These are phyloP conservation scores for Usnea hakonensis DNA, from an alignment of 495 filamentous ascomycete species.

Conservation along the genomic window DNA sequence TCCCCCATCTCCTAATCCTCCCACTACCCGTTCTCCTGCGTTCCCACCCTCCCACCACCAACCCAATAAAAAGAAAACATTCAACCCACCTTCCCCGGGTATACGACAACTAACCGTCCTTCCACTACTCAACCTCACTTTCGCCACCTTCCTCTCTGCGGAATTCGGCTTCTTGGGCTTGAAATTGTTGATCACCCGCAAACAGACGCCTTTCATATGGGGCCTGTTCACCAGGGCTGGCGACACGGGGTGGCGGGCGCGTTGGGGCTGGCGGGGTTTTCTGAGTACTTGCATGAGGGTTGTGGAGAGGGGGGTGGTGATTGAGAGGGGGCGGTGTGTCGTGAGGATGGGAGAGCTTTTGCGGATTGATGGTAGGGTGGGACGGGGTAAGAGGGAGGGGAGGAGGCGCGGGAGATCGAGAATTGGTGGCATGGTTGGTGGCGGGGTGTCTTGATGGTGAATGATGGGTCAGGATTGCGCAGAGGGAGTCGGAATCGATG, in stretches of 20 bases:
- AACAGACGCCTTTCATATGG: slow-evolving; percentile 87
- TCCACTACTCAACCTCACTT: slow-evolving; percentile 80
- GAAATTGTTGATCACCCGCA: slow-evolving; percentile 73
- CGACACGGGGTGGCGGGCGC: slow-evolving; percentile 72
- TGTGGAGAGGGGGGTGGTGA: slow-evolving; percentile 34
- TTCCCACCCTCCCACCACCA: background rate
- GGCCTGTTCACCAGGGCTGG: slow-evolving; percentile 73
- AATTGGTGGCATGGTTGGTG: background rate
- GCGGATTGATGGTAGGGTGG: slow-evolving; percentile 28
- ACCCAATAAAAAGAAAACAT: background rate
- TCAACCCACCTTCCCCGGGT: slow-evolving; percentile 67
- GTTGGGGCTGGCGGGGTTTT: slow-evolving; percentile 67
- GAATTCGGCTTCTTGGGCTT: slow-evolving; percentile 99
- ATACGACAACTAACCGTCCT: slow-evolving; percentile 86
- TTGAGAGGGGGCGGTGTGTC: slow-evolving; percentile 37
- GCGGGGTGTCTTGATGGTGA: background rate
- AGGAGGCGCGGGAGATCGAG: slow-evolving; percentile 7
- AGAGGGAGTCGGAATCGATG: background rate
- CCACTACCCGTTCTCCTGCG: background rate
- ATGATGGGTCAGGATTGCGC: slow-evolving; percentile 4
- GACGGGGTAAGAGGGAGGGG: slow-evolving; percentile 28
- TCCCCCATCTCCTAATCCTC: background rate
- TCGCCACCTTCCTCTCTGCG: slow-evolving; percentile 83
- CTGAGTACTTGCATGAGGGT: slow-evolving; percentile 53
- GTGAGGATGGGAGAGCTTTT: slow-evolving; percentile 22